Percentiles rank a stretch among this genome's conserved stretches.
Evolutionary conservation across 345 rosid species (phyloP).

Genomic region (Syzygium oleosum): DNA sequence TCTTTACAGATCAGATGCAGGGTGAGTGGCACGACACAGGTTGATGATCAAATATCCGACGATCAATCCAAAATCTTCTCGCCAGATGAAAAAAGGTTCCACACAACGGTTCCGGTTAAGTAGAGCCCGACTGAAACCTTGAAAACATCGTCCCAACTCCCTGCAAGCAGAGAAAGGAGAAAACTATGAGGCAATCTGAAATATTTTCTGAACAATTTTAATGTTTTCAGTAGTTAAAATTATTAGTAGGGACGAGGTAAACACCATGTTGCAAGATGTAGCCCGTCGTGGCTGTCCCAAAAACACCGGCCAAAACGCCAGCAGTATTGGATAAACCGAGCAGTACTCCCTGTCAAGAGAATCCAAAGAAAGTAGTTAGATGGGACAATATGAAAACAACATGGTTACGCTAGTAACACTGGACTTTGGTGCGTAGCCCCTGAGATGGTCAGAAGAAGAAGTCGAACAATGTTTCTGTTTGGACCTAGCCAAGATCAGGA

Average conservation of each 20-base stretch:
- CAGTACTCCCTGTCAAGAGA: conserved; percentile 59
- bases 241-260: neutral
- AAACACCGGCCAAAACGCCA: conserved; percentile 90
- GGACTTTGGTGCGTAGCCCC: neutral
- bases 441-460: neutral
- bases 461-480: neutral
- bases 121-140: conserved; percentile 82
- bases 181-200: neutral
- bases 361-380: neutral
- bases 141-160: conserved; percentile 96
- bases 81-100: conserved; percentile 87
- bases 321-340: conserved; percentile 93
- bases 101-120: conserved; percentile 72
- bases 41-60: neutral
- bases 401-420: neutral
- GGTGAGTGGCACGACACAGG: no score
- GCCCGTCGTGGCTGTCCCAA: conserved; percentile 95
- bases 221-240: neutral
- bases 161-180: conserved; percentile 20
- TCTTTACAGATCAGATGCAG: neutral
- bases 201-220: neutral
- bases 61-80: conserved; percentile 70
- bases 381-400: neutral
- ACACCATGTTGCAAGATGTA: conserved; percentile 86
- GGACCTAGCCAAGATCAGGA: neutral